These are phyloP conservation scores for Thalassiosira hispida DNA, from an alignment of 352 stramenopile species.

Conservation along the genomic window DNA sequence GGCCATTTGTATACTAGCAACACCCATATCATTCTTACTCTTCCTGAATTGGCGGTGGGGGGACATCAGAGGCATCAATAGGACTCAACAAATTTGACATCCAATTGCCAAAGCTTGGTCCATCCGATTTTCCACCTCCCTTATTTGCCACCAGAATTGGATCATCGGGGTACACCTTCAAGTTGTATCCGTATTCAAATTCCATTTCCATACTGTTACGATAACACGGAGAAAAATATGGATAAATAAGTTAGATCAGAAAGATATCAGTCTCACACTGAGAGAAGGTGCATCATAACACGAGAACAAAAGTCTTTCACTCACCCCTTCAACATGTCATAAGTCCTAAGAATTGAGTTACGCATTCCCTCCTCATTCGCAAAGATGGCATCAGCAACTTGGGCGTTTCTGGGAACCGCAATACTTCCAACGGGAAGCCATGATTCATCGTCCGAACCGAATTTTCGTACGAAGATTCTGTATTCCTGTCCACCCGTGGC, in stretches of 20 bases:
- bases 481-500: constrained; percentile 80
- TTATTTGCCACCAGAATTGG: constrained; percentile 77
- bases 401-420: constrained; percentile 70
- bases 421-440: constrained; percentile 80
- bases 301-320: not conserved
- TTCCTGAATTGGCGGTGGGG: not conserved
- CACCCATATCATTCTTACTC: too few species aligned
- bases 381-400: constrained; percentile 81
- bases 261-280: not conserved
- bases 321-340: constrained; percentile 69
- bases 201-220: constrained; percentile 54
- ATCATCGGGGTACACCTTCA: constrained; percentile 86
- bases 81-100: constrained; percentile 78
- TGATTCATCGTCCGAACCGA: constrained; percentile 72
- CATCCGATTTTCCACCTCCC: constrained; percentile 21
- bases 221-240: not conserved
- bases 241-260: not conserved
- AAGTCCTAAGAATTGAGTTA: constrained; percentile 66
- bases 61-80: constrained; percentile 61
- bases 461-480: constrained; percentile 80
- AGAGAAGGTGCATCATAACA: not conserved
- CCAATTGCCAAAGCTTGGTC: constrained; percentile 79
- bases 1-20: too few species aligned
- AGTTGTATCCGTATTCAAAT: constrained; percentile 85
- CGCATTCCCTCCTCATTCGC: constrained; percentile 75